A percentile compares a stretch with the other conserved stretches of the same genome.
phyloP scores from a whole-genome alignment of 2,329 filamentous ascomycete species.

The Lachnellula cervina region DNA sequence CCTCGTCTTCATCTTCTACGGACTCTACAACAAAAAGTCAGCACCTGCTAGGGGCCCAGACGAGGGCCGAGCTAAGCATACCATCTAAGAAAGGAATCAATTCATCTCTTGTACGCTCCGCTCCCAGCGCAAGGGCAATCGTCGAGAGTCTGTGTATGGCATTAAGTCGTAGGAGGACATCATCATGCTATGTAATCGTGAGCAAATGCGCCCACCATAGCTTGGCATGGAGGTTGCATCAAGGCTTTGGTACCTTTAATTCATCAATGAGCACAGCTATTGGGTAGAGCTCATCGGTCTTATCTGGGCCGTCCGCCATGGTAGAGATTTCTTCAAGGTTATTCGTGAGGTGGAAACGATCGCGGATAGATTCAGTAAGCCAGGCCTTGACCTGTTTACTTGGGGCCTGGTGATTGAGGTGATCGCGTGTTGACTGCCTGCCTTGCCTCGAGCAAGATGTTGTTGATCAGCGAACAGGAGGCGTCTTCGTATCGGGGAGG shows the following conservation, averaged over 20 bases:
- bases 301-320: slow-evolving; percentile 85
- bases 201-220: slow-evolving; percentile 9
- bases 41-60: slow-evolving; percentile 8
- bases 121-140: slow-evolving; percentile 91
- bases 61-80: slow-evolving; percentile 45
- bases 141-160: slow-evolving; percentile 97
- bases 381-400: slow-evolving; percentile 30
- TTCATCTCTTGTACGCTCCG: slow-evolving; percentile 96
- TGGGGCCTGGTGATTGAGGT: slow-evolving; percentile 22
- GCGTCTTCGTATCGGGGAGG: background rate
- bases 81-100: slow-evolving; percentile 98
- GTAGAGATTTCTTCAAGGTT: slow-evolving; percentile 38
- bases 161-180: slow-evolving; percentile 95
- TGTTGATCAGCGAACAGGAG: background rate
- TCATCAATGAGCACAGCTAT: slow-evolving; percentile 99
- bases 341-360: slow-evolving; percentile 27
- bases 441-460: slow-evolving; percentile 15
- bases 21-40: slow-evolving; percentile 63
- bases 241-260: slow-evolving; percentile 69
- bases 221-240: slow-evolving; percentile 3
- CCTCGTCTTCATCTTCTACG: slow-evolving; percentile 98
- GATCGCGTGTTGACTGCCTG: slow-evolving; percentile 28
- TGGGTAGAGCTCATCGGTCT: slow-evolving; percentile 98
- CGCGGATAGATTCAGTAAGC: slow-evolving; percentile 28
- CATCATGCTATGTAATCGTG: slow-evolving; percentile 70